Conservation (phyloP, 371 early-diverging fungal species). For the Rhizopus stolonifer region DNA sequence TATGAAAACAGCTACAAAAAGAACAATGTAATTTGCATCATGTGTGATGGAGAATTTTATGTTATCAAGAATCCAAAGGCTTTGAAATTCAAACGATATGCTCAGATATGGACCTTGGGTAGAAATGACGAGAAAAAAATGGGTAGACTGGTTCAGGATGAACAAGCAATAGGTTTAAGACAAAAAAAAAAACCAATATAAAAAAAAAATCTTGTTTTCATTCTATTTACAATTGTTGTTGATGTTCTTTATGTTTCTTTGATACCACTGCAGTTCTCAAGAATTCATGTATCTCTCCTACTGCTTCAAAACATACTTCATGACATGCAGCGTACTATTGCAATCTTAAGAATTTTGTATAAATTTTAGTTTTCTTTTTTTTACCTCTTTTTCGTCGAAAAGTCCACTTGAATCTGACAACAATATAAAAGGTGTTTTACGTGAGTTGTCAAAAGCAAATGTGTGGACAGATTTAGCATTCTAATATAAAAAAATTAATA, state of each 20-base stretch:
- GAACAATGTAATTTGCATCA: conserved; percentile 51
- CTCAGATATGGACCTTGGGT: conserved; percentile 61
- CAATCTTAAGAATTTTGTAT: neutral
- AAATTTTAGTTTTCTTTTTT: conserved; percentile 1
- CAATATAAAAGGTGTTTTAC: conserved; percentile 31
- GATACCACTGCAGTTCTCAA: conserved; percentile 54
- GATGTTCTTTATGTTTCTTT: conserved; percentile 60
- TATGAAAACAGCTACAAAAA: conserved; percentile 22
- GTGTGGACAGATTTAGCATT: conserved; percentile 76
- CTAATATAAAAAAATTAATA: too few species aligned
- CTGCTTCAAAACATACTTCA: conserved; percentile 48
- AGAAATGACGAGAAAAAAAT: conserved; percentile 20
- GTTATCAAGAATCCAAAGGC: conserved; percentile 54
- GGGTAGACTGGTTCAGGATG: conserved; percentile 41
- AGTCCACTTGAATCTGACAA: conserved; percentile 70
- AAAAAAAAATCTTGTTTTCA: neutral
- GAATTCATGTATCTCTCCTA: conserved; percentile 56
- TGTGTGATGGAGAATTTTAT: conserved; percentile 71
- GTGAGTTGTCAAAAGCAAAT: conserved; percentile 76
- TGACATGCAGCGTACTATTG: conserved; percentile 50
- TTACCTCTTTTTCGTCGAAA: conserved; percentile 68
- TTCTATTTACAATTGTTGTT: conserved; percentile 22
- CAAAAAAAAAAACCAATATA: neutral
- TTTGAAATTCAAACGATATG: conserved; percentile 48
- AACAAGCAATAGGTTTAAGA: conserved; percentile 5